Conservation (phyloP, 345 rosid species). For the Sonneratia alba region DNA sequence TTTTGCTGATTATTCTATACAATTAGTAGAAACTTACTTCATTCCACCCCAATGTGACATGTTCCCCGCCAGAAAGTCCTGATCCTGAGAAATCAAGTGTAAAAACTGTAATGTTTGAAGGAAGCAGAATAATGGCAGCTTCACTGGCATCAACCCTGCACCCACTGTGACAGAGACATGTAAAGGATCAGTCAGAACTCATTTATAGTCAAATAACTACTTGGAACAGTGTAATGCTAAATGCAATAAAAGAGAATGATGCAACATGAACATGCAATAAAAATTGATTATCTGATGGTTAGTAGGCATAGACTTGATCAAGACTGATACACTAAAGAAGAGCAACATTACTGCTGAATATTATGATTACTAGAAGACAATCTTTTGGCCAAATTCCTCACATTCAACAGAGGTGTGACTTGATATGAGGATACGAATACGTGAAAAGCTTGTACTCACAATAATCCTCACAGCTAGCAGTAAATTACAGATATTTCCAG, state of each 20-base stretch:
- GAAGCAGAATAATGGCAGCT: slow-evolving; percentile 78
- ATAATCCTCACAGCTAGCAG: background rate
- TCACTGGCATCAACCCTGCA: slow-evolving; percentile 94
- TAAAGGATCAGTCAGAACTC: background rate
- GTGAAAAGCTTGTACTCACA: background rate
- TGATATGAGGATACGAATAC: background rate
- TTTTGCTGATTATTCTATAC: background rate
- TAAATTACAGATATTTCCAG: background rate
- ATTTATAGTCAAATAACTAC: background rate
- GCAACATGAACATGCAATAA: background rate
- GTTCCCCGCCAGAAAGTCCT: slow-evolving; percentile 80
- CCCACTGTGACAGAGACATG: slow-evolving; percentile 52
- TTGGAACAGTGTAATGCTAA: background rate
- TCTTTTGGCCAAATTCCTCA: background rate
- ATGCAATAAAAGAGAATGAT: background rate
- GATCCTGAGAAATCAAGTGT: slow-evolving; percentile 94
- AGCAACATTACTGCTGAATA: background rate
- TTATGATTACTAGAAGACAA: background rate
- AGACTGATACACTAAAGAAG: background rate
- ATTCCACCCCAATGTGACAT: slow-evolving; percentile 81
- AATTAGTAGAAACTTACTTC: slow-evolving; percentile 40
- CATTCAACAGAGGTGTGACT: background rate
- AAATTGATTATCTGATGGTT: background rate
- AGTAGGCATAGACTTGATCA: background rate
- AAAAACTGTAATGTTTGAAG: slow-evolving; percentile 84